A percentile compares a stretch with the other conserved stretches of the same genome.
Conservation (phyloP, 2,329 filamentous ascomycete species). For the Colletotrichum magnum region DNA sequence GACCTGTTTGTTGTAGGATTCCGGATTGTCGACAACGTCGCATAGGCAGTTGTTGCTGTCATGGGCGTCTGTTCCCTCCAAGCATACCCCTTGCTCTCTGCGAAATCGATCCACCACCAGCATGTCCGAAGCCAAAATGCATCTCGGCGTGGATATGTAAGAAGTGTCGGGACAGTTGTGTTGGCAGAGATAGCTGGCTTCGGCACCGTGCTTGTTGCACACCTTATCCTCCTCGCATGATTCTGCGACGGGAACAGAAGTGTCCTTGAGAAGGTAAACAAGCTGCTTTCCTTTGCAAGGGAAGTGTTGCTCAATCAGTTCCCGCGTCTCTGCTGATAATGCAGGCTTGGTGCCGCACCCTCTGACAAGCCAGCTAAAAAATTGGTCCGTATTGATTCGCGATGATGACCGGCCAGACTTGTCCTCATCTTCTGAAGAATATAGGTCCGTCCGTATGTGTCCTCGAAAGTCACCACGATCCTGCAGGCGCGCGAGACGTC, state of each 20-base stretch:
- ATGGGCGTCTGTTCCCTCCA: slow-evolving; percentile 43
- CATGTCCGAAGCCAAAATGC: slow-evolving; percentile 53
- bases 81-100: slow-evolving; percentile 39
- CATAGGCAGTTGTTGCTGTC: neutral
- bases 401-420: neutral
- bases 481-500: neutral
- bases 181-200: neutral
- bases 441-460: neutral
- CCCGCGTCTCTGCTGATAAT: too few species aligned
- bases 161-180: neutral
- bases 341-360: too few species aligned
- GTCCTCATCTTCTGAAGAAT: neutral
- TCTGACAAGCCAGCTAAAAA: too few species aligned
- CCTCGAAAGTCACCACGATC: neutral
- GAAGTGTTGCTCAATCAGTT: too few species aligned
- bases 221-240: neutral
- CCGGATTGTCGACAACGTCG: neutral
- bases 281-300: too few species aligned
- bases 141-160: neutral
- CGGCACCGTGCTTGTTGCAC: neutral
- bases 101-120: slow-evolving; percentile 51
- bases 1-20: too few species aligned
- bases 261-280: too few species aligned
- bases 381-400: too few species aligned
- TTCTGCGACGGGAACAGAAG: too few species aligned